Conservation (phyloP, 352 stramenopile species). For the Globisporangium nagaii region DNA sequence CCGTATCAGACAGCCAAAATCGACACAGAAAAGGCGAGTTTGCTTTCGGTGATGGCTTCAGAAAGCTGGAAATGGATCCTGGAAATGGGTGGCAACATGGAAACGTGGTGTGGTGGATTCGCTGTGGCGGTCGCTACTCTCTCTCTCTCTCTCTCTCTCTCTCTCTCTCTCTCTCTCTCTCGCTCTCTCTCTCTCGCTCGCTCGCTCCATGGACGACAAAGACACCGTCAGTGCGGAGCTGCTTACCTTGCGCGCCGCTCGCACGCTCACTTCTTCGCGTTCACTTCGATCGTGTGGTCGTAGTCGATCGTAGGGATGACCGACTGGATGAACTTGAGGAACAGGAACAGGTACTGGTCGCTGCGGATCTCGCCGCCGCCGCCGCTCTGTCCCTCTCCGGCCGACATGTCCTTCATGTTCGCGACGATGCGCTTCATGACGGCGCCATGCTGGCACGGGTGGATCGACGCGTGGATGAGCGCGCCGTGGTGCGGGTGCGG, state of each 20-base stretch:
- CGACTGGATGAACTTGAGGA: conserved; percentile 99
- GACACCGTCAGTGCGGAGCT: no score
- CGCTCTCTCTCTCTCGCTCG: no score
- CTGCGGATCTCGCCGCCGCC: conserved; percentile 67
- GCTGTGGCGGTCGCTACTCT: no score
- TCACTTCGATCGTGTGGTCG: conserved; percentile 98
- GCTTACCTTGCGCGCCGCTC: no score
- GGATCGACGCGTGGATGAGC: conserved; percentile 92
- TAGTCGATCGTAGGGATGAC: conserved; percentile 99
- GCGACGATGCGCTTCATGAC: conserved; percentile 98
- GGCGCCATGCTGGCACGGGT: conserved; percentile 97
- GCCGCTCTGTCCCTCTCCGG: conserved; percentile 22
- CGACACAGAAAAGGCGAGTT: no score
- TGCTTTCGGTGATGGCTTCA: no score
- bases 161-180: no score
- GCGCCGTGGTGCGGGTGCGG: conserved; percentile 90
- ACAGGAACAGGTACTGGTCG: conserved; percentile 99
- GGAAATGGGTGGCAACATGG: no score
- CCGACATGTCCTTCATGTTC: conserved; percentile 80
- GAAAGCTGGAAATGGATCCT: no score
- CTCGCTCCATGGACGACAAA: no score
- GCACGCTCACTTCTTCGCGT: conserved; percentile 66
- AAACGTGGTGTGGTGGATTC: no score
- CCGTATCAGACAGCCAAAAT: not conserved
- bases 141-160: no score